A percentile compares a stretch with the other conserved stretches of the same genome.
Conservation (phyloP, 192 early-diverging fungal genomes). For the Chytriomyces sp. region DNA sequence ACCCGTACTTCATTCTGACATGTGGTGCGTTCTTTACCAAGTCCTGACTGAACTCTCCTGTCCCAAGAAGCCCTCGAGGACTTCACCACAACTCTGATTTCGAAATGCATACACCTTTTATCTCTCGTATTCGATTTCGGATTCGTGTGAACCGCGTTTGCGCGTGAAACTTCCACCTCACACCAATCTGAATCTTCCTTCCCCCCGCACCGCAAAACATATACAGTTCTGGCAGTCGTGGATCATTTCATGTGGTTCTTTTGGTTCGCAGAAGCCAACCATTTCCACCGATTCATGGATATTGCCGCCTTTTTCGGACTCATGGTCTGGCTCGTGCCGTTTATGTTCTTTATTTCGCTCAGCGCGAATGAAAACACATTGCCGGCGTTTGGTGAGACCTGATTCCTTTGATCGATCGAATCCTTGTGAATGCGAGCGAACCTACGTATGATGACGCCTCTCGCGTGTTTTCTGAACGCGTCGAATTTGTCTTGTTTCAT, state of each 20-base stretch:
- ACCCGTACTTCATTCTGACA: constrained; percentile 75
- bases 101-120: not conserved
- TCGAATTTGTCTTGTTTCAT: not conserved
- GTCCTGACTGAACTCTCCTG: not conserved
- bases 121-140: too few species aligned
- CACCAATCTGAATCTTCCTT: too few species aligned
- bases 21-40: constrained; percentile 62
- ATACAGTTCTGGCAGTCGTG: constrained; percentile 66
- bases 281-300: constrained; percentile 71
- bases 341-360: constrained; percentile 89
- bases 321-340: constrained; percentile 92
- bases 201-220: too few species aligned
- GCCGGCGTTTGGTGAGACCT: constrained; percentile 59
- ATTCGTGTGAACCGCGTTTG: too few species aligned
- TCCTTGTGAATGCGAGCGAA: not conserved
- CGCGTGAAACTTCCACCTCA: too few species aligned
- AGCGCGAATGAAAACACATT: constrained; percentile 88
- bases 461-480: too few species aligned
- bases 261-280: constrained; percentile 71
- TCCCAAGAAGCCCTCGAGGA: not conserved
- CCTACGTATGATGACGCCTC: not conserved
- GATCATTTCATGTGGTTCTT: constrained; percentile 96
- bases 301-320: constrained; percentile 92
- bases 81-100: too few species aligned
- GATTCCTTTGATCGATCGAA: not conserved